Percentiles rank a stretch among this genome's conserved stretches.
These are phyloP conservation scores for Pythium guiyangense DNA, from an alignment of 352 stramenopile genomes.

Conservation along the genomic window DNA sequence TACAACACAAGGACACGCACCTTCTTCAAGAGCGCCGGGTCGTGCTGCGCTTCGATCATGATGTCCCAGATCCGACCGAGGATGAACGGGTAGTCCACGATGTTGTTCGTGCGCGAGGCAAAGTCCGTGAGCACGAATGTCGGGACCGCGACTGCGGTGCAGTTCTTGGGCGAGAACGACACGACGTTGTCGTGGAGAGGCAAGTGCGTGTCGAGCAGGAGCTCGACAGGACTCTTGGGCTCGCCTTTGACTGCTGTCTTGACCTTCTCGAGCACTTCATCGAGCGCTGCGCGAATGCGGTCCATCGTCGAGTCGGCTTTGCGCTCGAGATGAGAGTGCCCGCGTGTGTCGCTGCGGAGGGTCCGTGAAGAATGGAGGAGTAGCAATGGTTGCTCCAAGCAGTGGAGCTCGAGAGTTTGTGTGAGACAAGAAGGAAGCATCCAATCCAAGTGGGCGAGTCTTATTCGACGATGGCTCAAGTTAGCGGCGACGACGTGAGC, in stretches of 20 bases:
- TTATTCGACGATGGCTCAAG: too few relatives aligned
- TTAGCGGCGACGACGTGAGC: too few relatives aligned
- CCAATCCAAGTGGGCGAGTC: too few relatives aligned
- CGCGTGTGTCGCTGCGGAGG: too few relatives aligned
- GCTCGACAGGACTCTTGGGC: slow-evolving; percentile 54
- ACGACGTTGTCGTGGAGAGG: slow-evolving; percentile 45
- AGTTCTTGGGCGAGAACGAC: slow-evolving; percentile 37
- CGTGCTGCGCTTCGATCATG: slow-evolving; percentile 48
- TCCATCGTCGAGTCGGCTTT: slow-evolving; percentile 31
- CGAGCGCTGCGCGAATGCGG: slow-evolving; percentile 41
- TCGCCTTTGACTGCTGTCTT: slow-evolving; percentile 51
- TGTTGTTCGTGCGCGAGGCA: slow-evolving; percentile 57
- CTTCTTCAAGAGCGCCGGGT: slow-evolving; percentile 61
- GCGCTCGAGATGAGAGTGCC: neutral
- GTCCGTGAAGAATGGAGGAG: too few relatives aligned
- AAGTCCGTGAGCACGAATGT: slow-evolving; percentile 57
- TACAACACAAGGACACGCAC: neutral
- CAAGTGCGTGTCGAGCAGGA: slow-evolving; percentile 57
- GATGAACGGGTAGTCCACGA: slow-evolving; percentile 74
- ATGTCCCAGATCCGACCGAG: slow-evolving; percentile 68
- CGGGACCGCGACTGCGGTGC: slow-evolving; percentile 30
- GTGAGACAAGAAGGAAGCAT: too few relatives aligned
- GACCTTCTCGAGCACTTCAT: slow-evolving; percentile 61
- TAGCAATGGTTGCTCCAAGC: too few relatives aligned
- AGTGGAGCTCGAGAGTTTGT: too few relatives aligned